These are phyloP conservation scores for Phytophthora tentaculata DNA, from an alignment of 352 stramenopile genomes.

Conservation along the genomic window DNA sequence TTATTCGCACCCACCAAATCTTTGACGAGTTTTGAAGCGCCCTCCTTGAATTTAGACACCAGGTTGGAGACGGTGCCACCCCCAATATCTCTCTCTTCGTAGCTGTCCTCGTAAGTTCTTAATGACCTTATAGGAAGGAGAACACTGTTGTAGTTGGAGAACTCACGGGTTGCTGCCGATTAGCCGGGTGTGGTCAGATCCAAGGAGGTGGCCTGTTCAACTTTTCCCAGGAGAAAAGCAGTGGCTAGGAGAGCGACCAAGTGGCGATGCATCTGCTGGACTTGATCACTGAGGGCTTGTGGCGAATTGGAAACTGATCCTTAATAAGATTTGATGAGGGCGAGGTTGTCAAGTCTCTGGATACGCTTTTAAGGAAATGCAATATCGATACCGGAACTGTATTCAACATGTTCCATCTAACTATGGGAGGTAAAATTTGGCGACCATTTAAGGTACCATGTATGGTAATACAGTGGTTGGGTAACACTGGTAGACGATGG, in stretches of 20 bases:
- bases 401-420: no score
- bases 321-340: no score
- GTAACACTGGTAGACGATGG: no score
- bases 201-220: not conserved
- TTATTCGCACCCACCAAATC: not conserved
- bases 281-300: no score
- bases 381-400: no score
- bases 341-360: no score
- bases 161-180: not conserved
- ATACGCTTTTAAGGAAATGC: no score
- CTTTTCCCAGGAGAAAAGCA: not conserved
- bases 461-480: no score
- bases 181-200: not conserved
- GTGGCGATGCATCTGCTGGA: not conserved
- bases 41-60: not conserved
- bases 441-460: no score
- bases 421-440: no score
- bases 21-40: not conserved
- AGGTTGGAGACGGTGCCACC: not conserved
- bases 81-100: not conserved
- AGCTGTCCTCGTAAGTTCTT: not conserved
- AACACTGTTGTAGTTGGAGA: not conserved
- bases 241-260: not conserved
- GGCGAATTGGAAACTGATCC: no score
- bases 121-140: not conserved